Evolutionary conservation across 495 filamentous ascomycete species (phyloP), one percentile per base, ranked within the genome.

Genomic region (Aspergillus egyptiacus): DNA sequence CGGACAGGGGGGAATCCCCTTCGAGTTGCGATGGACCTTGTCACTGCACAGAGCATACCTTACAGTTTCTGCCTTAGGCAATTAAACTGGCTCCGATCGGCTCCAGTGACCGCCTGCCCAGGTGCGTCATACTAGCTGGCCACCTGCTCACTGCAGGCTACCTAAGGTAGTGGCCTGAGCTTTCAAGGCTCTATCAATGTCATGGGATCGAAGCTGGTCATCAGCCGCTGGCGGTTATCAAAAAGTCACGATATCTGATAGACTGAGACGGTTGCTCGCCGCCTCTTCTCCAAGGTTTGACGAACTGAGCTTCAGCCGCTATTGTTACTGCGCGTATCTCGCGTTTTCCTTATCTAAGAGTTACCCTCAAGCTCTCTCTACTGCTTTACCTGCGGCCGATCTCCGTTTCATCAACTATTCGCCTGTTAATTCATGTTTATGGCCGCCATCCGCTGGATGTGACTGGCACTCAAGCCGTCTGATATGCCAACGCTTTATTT

Each of bases 101-200:
- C 27, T 6, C 18, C 9, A 20, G 27, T 27, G 15, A 8, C 13
- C 23, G 24, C 24, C 32, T n/a, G n/a, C n/a, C n/a, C n/a, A n/a
- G n/a, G n/a, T n/a, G n/a, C n/a, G n/a, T n/a, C n/a, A n/a, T n/a
- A n/a, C n/a, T n/a, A n/a, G n/a, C n/a, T n/a, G n/a, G n/a, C n/a
- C n/a, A n/a, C n/a, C n/a, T n/a, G n/a, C n/a, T n/a, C n/a, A n/a
- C n/a, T n/a, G n/a, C n/a, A n/a, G n/a, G n/a, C n/a, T n/a, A n/a
- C n/a, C n/a, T n/a, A n/a, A n/a, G n/a, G n/a, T n/a, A n/a, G n/a
- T n/a, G n/a, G n/a, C n/a, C 38, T 27, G 23, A 44, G 39, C 39
- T 44, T 43, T n/a, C n/a, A n/a, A n/a, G n/a, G n/a, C n/a, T n/a
- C 38, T 60, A 53, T 60, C 58, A 28, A 44, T 44, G 41, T 44